Base-by-base conservation (phyloP, 1,284 basidiomycete genomes). In the Porodaedalea pini region DNA sequence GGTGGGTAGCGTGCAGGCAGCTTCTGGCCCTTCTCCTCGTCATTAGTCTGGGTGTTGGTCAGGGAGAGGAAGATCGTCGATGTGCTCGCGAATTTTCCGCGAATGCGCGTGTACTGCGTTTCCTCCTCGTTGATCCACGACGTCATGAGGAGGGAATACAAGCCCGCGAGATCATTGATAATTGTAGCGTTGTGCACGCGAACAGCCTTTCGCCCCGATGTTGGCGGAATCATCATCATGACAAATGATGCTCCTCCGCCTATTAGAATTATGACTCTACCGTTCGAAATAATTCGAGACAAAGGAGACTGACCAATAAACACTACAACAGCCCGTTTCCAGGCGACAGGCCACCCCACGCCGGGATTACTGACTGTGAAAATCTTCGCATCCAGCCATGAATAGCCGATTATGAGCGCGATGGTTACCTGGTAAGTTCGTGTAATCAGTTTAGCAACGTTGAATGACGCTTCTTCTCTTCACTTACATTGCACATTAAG, bases 311-410 rank as follows among this genome's bases (percentile, higher is more conserved):
- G 56, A 74, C 78, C 78, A 50, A 81, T 77, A 48, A 76, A 65
- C 34, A 80, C 77, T 11, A 76, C 64, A 1, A 74, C 68, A 64
- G 70, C 74, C 63, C 83, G 70, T 58, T 73, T 71, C 73, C 83
- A 85, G 0, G 80, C 79, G 6, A 86, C 70, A 1, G 67, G 63
- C 65, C 78, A 81, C 1, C 84, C 84, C 4, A 75, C 67, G 19
- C 82, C 83, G 13, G 76, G 75, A 57, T 78, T 78, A 11, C 71
- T 74, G n/a, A 75, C 63, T 13, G 76, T 68, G 2, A 64, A 61
- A 4, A 80, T 62, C 65, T 85, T 78, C 1, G 75, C 76, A 61
- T 86, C 82, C 23, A 83, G 72, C 82, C 82, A 86, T 0, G 78
- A 80, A 66, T 84, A 86, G 1, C 83, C 82, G 4, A 82, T 69